Percentiles rank a stretch among this genome's conserved stretches.
Conservation (phyloP, 2,329 filamentous ascomycete genomes). For the Tolypocladium album region DNA sequence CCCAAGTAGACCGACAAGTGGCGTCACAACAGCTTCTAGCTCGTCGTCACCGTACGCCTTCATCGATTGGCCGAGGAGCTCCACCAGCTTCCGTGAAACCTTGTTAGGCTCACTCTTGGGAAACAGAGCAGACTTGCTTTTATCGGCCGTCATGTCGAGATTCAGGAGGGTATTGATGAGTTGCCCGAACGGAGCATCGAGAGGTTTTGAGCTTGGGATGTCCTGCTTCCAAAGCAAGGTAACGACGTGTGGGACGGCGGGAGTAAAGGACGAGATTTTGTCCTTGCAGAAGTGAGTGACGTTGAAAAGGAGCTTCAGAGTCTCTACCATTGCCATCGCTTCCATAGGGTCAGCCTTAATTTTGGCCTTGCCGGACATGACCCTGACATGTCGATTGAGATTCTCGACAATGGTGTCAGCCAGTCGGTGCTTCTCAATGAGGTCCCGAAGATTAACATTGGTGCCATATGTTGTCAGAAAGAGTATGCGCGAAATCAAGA, state of each 20-base stretch:
- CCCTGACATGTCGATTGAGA: conserved; percentile 56
- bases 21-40: conserved; percentile 61
- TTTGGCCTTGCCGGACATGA: conserved; percentile 18
- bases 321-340: conserved; percentile 73
- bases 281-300: conserved; percentile 64
- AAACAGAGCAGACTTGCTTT: conserved; percentile 49
- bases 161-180: conserved; percentile 76
- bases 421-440: conserved; percentile 29
- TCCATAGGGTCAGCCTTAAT: conserved; percentile 47
- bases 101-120: conserved; percentile 49
- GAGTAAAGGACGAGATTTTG: conserved; percentile 49
- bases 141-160: conserved; percentile 53
- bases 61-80: conserved; percentile 58
- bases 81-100: conserved; percentile 55
- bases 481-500: conserved; percentile 46
- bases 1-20: conserved; percentile 64
- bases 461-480: conserved; percentile 37
- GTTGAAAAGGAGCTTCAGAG: conserved; percentile 82
- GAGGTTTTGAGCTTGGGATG: conserved; percentile 49
- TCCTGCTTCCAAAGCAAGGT: conserved; percentile 53
- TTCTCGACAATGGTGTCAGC: conserved; percentile 55
- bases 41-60: conserved; percentile 53
- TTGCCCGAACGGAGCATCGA: conserved; percentile 61
- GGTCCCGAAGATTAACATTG: conserved; percentile 36
- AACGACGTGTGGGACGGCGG: conserved; percentile 59